Evolutionary conservation across 768 basidiomycete genomes (phyloP).

Genomic region (Phanerochaete carnosa): DNA sequence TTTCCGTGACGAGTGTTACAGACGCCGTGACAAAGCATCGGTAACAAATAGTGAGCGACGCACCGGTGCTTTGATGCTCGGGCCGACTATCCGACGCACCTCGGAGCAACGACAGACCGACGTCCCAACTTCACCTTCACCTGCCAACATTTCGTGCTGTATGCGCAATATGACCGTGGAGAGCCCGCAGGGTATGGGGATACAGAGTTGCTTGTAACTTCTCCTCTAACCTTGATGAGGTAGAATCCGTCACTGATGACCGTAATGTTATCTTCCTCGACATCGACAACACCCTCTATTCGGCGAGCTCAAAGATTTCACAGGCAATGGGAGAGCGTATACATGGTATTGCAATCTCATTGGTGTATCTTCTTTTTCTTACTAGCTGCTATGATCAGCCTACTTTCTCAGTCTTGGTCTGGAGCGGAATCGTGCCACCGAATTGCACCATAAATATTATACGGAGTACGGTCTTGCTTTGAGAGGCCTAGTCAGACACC

Average conservation of each 20-base stretch:
- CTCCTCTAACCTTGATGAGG: not conserved
- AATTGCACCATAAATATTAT: slow-evolving; percentile 71
- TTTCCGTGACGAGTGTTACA: slow-evolving; percentile 1
- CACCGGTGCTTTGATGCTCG: not conserved
- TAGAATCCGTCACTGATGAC: slow-evolving; percentile 37
- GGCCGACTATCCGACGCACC: not conserved
- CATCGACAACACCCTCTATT: slow-evolving; percentile 88
- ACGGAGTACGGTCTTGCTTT: slow-evolving; percentile 80
- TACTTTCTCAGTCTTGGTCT: slow-evolving; percentile 75
- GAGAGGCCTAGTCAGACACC: slow-evolving; percentile 72
- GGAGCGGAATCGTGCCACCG: slow-evolving; percentile 62
- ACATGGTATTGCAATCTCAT: slow-evolving; percentile 46
- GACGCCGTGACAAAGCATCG: not conserved
- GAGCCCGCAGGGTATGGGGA: not conserved
- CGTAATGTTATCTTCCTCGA: slow-evolving; percentile 74
- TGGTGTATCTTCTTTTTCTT: not conserved
- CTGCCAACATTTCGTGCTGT: too few relatives aligned
- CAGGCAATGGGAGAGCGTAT: slow-evolving; percentile 79
- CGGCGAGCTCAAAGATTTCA: slow-evolving; percentile 68
- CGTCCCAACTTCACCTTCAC: not conserved
- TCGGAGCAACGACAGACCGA: not conserved
- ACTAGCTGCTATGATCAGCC: slow-evolving; percentile 34
- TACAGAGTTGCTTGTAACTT: not conserved
- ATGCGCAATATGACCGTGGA: slow-evolving; percentile 2
- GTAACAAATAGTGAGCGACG: not conserved